Evolutionary conservation across 2,329 filamentous ascomycete species (phyloP), one percentile per base, ranked within the genome.

Genomic region (Sporothrix sp.): DNA sequence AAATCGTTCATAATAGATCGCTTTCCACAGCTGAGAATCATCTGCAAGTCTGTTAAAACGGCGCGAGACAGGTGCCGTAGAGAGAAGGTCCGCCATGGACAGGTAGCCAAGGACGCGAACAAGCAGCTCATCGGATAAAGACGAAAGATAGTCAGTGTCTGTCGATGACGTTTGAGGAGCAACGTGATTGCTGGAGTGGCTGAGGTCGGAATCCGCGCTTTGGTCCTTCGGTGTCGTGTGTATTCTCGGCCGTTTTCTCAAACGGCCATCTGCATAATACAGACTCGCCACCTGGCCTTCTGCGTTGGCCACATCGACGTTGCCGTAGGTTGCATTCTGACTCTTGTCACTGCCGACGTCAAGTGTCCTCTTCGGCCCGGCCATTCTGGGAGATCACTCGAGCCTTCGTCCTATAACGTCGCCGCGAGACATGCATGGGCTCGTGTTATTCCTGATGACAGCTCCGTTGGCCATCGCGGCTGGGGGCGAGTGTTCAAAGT

Each of bases 1-100:
- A 66, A 95, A 97, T 55, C 85, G 82, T 23, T 81, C 75, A 67
- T 94, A 95, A 68, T 95, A 98, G 45, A 88, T 79, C 13, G 78
- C 76, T 65, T 91, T 93, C 93, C 93, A 98, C 51, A 97, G 71
- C 63, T 96, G 88, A 1, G 85, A 84, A 65, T 97, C 93, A 50
- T 77, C 75, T 7, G 87, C 77, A 16, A 97, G 75, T 35, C 73
- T 73, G 58, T 81, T 74, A 61, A 95, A 85, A 53, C 85, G 87
- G 49, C 70, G 79, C 2, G 88, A 96, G n/a, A 90, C 74, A 50
- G 81, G 70, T 6, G 74, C 70, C 32, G 78, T 71, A 48, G 71
- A 69, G 48, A 88, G 73, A 8, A 97, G 76, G 25, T 83, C 77
- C 7, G 75, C 68, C 27, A 87, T 77, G 2, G 84, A 70, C n/a